These are phyloP conservation scores for Arabis alpina DNA, from an alignment of 345 rosid species.

Conservation along the genomic window DNA sequence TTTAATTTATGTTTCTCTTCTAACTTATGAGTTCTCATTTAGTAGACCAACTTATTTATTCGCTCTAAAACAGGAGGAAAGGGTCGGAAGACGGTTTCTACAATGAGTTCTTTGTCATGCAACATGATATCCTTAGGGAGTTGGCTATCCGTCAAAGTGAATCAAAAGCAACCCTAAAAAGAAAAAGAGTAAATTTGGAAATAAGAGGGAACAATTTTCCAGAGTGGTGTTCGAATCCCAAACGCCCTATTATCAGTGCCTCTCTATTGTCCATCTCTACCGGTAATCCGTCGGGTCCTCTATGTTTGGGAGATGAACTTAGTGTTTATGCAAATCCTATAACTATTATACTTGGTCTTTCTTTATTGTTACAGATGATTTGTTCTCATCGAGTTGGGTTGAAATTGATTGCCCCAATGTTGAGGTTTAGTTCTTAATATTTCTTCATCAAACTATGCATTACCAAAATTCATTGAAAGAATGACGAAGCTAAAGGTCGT, in stretches of 20 bases:
- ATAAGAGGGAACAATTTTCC: conserved; percentile 43
- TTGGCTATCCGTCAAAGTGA: conserved; percentile 32
- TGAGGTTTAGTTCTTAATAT: conserved; percentile 54
- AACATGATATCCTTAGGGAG: conserved; percentile 47
- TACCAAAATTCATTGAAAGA: conserved; percentile 52
- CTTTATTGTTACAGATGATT: neutral
- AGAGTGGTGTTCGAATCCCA: conserved; percentile 44
- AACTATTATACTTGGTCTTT: neutral
- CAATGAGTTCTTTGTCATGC: conserved; percentile 45
- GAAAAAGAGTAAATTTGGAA: conserved; percentile 48
- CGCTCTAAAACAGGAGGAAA: conserved; percentile 36
- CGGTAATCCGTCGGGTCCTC: conserved; percentile 27
- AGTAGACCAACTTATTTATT: conserved; percentile 16
- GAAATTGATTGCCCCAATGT: conserved; percentile 46
- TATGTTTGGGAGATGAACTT: neutral
- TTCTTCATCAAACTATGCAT: conserved; percentile 40
- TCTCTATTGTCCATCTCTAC: conserved; percentile 49
- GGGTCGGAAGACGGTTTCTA: conserved; percentile 47
- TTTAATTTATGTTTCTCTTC: neutral
- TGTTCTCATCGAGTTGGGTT: conserved; percentile 41
- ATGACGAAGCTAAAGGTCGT: conserved; percentile 54
- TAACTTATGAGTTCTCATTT: neutral
- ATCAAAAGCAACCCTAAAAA: neutral
- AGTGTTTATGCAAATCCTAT: neutral
- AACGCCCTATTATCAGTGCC: conserved; percentile 25